These are phyloP conservation scores for Colletotrichum abscissum DNA, from an alignment of 2,329 filamentous ascomycete species.

Conservation along the genomic window DNA sequence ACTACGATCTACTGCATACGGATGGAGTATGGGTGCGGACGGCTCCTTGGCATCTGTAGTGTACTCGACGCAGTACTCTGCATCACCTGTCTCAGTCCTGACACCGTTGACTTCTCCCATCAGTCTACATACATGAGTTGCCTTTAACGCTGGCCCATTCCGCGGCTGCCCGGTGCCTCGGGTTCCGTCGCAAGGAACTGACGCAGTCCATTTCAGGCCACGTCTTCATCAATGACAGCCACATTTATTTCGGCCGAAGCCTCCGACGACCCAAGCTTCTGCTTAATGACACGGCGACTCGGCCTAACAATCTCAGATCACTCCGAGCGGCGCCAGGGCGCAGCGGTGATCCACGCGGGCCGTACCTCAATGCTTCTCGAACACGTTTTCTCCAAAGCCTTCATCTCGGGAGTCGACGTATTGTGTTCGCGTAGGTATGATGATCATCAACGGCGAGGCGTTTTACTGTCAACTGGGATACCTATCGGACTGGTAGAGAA, in stretches of 20 bases:
- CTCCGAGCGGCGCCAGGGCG: not conserved
- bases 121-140: not conserved
- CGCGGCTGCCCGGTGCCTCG: slow-evolving; percentile 10
- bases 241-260: slow-evolving; percentile 15
- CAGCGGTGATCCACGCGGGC: slow-evolving; percentile 3
- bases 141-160: not conserved
- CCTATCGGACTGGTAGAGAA: not conserved
- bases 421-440: not conserved
- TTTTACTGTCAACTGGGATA: not conserved
- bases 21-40: not conserved
- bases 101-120: not conserved
- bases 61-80: not conserved
- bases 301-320: not conserved
- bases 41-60: not conserved
- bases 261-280: not conserved
- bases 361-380: slow-evolving; percentile 3
- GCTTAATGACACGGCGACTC: not conserved
- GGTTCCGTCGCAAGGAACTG: slow-evolving; percentile 22
- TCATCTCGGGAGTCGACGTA: not conserved
- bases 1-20: no score
- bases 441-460: not conserved
- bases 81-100: not conserved
- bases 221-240: slow-evolving; percentile 23
- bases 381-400: not conserved
- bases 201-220: slow-evolving; percentile 1